These are phyloP conservation scores for Avena insularis DNA, from an alignment of 176 grass and related monocot genomes.

Conservation along the genomic window DNA sequence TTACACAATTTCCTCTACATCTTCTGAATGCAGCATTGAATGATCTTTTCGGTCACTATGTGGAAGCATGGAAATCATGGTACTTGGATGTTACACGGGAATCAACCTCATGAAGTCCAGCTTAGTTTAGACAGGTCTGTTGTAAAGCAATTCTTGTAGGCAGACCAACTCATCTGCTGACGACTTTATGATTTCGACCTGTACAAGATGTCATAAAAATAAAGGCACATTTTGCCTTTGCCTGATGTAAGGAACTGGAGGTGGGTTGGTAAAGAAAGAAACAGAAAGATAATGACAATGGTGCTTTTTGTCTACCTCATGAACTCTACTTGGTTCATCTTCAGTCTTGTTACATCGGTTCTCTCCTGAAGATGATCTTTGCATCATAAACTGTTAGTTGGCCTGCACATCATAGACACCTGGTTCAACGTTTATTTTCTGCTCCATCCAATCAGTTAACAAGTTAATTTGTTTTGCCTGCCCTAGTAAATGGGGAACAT, in stretches of 20 bases:
- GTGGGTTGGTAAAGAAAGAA: not conserved
- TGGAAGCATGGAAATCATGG: constrained; percentile 96
- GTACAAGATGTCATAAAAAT: constrained; percentile 44
- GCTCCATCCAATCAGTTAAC: not conserved
- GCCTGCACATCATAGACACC: not conserved
- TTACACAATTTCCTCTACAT: constrained; percentile 1
- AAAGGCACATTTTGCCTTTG: constrained; percentile 14
- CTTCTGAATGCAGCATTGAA: constrained; percentile 64
- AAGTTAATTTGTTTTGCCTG: not conserved
- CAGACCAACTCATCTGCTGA: constrained; percentile 45
- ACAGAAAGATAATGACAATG: not conserved
- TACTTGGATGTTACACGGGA: constrained; percentile 55
- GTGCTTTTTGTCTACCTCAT: too few species aligned
- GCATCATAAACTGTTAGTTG: not conserved
- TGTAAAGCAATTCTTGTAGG: constrained; percentile 33
- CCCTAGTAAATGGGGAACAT: not conserved
- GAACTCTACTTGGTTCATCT: too few species aligned
- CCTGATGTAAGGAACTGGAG: constrained; percentile 38
- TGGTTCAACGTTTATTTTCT: not conserved
- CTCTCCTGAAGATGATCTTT: too few species aligned
- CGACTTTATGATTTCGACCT: constrained; percentile 13
- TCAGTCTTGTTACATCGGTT: too few species aligned
- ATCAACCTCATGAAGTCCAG: constrained; percentile 14
- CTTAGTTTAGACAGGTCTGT: constrained; percentile 29
- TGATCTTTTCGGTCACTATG: constrained; percentile 87